Percentiles rank a stretch among this genome's conserved stretches.
Evolutionary conservation across 2,329 filamentous ascomycete species (phyloP).

Genomic region (Fonsecaea erecta): DNA sequence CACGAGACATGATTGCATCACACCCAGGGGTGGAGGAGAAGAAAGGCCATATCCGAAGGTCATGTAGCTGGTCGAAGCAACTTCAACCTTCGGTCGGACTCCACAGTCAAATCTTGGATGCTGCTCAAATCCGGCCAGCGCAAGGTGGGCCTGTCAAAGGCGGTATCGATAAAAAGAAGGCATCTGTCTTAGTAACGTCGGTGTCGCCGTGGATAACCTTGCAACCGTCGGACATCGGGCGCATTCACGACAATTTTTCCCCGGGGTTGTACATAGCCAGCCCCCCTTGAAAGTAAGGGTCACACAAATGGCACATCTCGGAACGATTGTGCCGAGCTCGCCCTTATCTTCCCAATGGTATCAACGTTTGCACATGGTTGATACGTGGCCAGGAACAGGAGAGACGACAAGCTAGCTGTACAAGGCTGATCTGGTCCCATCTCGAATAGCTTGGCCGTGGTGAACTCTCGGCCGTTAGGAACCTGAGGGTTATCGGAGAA

Average conservation of each 20-base stretch:
- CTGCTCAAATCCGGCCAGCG: background rate
- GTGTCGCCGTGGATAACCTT: background rate
- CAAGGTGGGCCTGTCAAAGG: background rate
- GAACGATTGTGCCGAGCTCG: background rate
- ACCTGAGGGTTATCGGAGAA: background rate
- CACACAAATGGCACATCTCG: background rate
- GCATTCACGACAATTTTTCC: background rate
- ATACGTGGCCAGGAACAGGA: background rate
- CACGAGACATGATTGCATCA: constrained; percentile 3
- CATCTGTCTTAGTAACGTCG: background rate
- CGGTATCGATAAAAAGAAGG: background rate
- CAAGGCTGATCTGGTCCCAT: background rate
- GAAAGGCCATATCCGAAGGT: background rate
- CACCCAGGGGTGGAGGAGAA: background rate
- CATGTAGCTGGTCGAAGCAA: background rate
- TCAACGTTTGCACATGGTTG: background rate
- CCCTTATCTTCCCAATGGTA: background rate
- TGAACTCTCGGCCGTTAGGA: background rate
- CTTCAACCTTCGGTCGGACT: background rate
- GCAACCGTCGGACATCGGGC: background rate
- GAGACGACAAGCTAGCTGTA: background rate
- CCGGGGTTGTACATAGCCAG: background rate
- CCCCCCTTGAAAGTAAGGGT: background rate
- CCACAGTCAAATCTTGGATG: background rate
- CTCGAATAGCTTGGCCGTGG: background rate